A percentile compares a stretch with the other conserved stretches of the same genome.
Evolutionary conservation across 768 basidiomycete genomes (phyloP).

Genomic region (Boletus huronensis): DNA sequence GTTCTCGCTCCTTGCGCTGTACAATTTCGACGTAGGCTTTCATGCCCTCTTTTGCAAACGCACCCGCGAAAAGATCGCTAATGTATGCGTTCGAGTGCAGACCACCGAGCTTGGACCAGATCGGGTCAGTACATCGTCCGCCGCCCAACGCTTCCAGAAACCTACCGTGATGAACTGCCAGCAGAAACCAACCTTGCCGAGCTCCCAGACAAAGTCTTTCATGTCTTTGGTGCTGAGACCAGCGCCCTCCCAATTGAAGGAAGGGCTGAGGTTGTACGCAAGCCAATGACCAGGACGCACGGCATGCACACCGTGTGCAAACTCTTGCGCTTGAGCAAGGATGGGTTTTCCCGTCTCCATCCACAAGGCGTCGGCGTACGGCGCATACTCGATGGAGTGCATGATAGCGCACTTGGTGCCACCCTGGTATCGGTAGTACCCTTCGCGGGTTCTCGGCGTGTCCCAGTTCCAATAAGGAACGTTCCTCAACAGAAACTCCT

Average conservation of each 20-base stretch:
- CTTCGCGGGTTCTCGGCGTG: slow-evolving; percentile 88
- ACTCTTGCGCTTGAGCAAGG: slow-evolving; percentile 86
- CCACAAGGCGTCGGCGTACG: slow-evolving; percentile 89
- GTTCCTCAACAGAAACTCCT: slow-evolving; percentile 67
- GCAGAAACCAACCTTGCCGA: slow-evolving; percentile 93
- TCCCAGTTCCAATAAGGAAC: slow-evolving; percentile 96
- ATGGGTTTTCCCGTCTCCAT: slow-evolving; percentile 98
- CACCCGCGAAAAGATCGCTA: slow-evolving; percentile 84
- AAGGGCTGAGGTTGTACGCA: slow-evolving; percentile 92
- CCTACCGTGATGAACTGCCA: slow-evolving; percentile 99
- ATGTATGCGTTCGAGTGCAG: slow-evolving; percentile 98
- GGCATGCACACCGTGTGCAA: slow-evolving; percentile 82
- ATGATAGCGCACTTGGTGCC: slow-evolving; percentile 93
- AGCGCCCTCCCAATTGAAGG: slow-evolving; percentile 93
- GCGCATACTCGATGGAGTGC: slow-evolving; percentile 89
- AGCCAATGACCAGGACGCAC: slow-evolving; percentile 90
- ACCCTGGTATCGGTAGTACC: slow-evolving; percentile 96
- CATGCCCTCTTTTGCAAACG: slow-evolving; percentile 94
- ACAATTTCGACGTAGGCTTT: slow-evolving; percentile 97
- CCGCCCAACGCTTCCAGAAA: neutral
- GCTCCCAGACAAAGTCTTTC: slow-evolving; percentile 86
- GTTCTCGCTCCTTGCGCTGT: slow-evolving; percentile 87
- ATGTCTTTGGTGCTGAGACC: slow-evolving; percentile 83
- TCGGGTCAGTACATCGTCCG: slow-evolving; percentile 1
- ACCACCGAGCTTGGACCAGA: slow-evolving; percentile 71